Conservation (phyloP, 352 stramenopile species). For the Globisporangium paddicum region DNA sequence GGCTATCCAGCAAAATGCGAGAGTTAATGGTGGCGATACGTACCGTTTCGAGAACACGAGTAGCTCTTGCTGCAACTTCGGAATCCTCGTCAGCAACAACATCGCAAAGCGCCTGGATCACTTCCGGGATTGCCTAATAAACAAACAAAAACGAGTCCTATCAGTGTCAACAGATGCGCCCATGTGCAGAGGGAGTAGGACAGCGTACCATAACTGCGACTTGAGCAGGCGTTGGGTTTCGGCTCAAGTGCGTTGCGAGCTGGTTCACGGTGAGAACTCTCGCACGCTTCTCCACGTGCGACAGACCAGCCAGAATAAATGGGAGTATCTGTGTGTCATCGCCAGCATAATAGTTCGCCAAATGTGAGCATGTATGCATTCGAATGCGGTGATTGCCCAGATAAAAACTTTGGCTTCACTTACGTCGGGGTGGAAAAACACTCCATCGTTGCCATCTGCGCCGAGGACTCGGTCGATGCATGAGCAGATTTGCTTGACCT, state of each 20-base stretch:
- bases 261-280: slow-evolving; percentile 67
- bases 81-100: slow-evolving; percentile 65
- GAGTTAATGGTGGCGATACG: not conserved
- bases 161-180: not conserved
- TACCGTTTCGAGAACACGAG: slow-evolving; percentile 59
- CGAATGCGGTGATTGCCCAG: not conserved
- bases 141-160: not conserved
- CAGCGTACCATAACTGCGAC: slow-evolving; percentile 42
- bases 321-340: slow-evolving; percentile 48
- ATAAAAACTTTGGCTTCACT: not conserved
- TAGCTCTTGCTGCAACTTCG: slow-evolving; percentile 61
- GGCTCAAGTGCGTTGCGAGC: slow-evolving; percentile 58
- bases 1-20: not conserved
- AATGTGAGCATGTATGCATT: not conserved
- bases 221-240: slow-evolving; percentile 42
- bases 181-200: not conserved
- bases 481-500: slow-evolving; percentile 70
- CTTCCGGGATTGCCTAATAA: slow-evolving; percentile 31
- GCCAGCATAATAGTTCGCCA: not conserved
- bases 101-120: slow-evolving; percentile 56
- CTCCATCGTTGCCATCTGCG: slow-evolving; percentile 36
- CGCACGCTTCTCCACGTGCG: slow-evolving; percentile 54
- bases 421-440: slow-evolving; percentile 74
- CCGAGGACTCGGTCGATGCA: slow-evolving; percentile 77
- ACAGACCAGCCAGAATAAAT: slow-evolving; percentile 65